phyloP scores from a whole-genome alignment of 768 basidiomycete genomes.

The Trametes elegans region DNA sequence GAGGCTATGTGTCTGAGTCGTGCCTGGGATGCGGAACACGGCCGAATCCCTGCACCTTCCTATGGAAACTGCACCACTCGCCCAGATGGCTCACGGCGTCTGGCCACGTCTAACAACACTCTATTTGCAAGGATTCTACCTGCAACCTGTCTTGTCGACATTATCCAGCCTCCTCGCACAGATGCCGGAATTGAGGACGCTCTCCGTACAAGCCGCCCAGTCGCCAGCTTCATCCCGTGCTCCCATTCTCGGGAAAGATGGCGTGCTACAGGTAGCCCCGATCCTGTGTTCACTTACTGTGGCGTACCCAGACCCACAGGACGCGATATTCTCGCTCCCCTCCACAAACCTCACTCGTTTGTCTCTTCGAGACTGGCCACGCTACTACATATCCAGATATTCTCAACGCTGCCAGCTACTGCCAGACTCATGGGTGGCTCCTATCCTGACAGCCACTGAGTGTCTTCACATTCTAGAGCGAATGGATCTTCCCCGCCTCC shows the following conservation, averaged over 20 bases:
- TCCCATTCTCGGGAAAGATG: neutral
- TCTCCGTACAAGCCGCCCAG: neutral
- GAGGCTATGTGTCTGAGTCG: no score
- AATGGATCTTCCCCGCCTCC: neutral
- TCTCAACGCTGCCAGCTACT: no score
- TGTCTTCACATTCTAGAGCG: neutral
- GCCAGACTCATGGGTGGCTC: neutral
- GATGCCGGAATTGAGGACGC: neutral
- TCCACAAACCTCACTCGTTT: neutral
- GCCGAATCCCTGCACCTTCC: neutral
- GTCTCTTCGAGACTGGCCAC: slow-evolving; percentile 1
- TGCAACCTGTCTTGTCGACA: no score
- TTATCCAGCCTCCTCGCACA: neutral
- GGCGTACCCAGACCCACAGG: neutral
- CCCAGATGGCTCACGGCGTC: neutral
- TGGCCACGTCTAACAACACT: neutral
- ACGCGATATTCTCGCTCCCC: neutral
- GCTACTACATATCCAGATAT: neutral
- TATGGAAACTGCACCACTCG: neutral
- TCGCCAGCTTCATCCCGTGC: neutral
- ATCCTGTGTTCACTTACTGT: neutral
- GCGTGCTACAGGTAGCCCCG: neutral
- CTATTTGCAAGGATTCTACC: neutral
- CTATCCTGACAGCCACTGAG: neutral
- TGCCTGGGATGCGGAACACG: neutral